Evolutionary conservation across 1,284 basidiomycete species (phyloP), one percentile per base, ranked within the genome.

Genomic region (Exobasidium cylindrosporum): DNA sequence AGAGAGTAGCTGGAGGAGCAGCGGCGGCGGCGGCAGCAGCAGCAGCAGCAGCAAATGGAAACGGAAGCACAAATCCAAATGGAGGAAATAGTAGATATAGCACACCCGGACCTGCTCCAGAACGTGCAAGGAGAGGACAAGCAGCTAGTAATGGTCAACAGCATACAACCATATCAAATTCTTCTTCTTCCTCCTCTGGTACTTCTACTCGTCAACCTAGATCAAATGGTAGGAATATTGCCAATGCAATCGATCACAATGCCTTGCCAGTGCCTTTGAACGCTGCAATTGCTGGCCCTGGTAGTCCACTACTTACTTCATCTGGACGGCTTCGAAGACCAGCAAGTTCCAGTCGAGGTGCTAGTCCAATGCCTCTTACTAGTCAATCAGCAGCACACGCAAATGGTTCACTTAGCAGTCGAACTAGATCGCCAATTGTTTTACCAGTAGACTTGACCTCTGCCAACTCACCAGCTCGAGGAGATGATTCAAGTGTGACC

Each of bases 1-100:
- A 74, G 57, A 71, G 74, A 54, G 73, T 24, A 24, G 47, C 47
- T 10, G 47, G 47, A 24, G 47, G 47, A 7, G 47, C 47, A 50
- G 35, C 35, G 17, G 35, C 35, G 7, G 35, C 35, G 17, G 35
- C 35, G 17, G 35, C 35, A 40, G 35, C 35, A 40, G 35, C 35
- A 40, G 35, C 35, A 17, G n/a, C 47, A 50, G 26, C 26, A 13
- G 43, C 43, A 45, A 55, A 55, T 32, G 53, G 53, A 21, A 31
- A 55, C 21, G 31, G 29, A 23, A 55, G 53, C 17, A 24, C 40
- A 26, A 21, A 7, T 24, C 17, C 35, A 40, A 40, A 40, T 17
- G 26, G 26, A 6, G 47, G 47, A 3, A 50, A 23, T 26, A 50
- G 47, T 28, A 14, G 47, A 50, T 50, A 24, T 28, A 31, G 31